Percentiles rank a stretch among this genome's conserved stretches.
Conservation (phyloP, 2,329 filamentous ascomycete genomes). For the Cordyceps fumosorosea region DNA sequence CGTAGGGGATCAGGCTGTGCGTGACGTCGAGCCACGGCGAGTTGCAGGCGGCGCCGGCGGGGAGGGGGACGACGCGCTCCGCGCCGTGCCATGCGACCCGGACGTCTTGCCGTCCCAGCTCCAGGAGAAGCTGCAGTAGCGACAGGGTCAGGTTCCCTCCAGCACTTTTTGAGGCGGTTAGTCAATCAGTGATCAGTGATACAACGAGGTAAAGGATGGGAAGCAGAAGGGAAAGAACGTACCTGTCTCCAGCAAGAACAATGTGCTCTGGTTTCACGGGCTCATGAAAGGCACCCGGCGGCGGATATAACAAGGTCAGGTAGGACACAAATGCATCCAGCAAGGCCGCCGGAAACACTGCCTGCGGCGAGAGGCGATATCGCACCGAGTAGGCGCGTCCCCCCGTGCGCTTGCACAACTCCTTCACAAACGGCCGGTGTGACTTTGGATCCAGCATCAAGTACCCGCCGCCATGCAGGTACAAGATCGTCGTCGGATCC, state of each 20-base stretch:
- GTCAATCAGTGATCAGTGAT: neutral
- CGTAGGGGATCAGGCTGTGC: slow-evolving; percentile 38
- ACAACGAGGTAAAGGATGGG: neutral
- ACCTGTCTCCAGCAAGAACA: slow-evolving; percentile 65
- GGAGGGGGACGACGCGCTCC: slow-evolving; percentile 53
- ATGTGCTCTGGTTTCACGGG: slow-evolving; percentile 60
- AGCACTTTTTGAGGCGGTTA: slow-evolving; percentile 40
- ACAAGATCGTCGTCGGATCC: slow-evolving; percentile 59
- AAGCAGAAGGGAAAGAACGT: slow-evolving; percentile 15
- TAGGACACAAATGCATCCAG: slow-evolving; percentile 69
- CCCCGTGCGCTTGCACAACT: slow-evolving; percentile 58
- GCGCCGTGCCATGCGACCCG: slow-evolving; percentile 55
- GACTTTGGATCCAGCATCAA: slow-evolving; percentile 64
- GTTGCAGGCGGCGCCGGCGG: slow-evolving; percentile 55
- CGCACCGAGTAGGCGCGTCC: slow-evolving; percentile 66
- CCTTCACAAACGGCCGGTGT: slow-evolving; percentile 52
- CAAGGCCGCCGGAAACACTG: slow-evolving; percentile 67
- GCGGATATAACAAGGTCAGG: slow-evolving; percentile 65
- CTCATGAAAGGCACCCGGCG: slow-evolving; percentile 58
- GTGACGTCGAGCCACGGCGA: slow-evolving; percentile 69
- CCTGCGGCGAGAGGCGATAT: slow-evolving; percentile 68
- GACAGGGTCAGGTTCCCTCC: slow-evolving; percentile 65
- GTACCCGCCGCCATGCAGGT: slow-evolving; percentile 72
- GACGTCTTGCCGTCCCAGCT: slow-evolving; percentile 44
- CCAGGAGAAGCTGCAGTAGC: slow-evolving; percentile 61